Conservation (phyloP, 805 yeast genomes). For the Suhomyces emberorum region DNA sequence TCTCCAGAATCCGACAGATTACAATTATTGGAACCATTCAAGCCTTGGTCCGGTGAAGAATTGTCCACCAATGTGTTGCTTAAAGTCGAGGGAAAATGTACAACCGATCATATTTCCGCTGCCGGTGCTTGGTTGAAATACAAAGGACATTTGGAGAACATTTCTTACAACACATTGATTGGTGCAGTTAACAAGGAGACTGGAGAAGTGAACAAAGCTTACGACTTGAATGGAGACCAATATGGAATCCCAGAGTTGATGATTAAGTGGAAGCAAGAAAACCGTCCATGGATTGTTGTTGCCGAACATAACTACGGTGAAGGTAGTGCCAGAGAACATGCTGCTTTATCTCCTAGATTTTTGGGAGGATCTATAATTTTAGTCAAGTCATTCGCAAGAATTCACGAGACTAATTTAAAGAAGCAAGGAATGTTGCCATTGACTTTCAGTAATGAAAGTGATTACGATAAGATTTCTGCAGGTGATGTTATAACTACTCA, state of each 20-base stretch:
- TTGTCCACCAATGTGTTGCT: conserved; percentile 69
- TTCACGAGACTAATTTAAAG: conserved; percentile 96
- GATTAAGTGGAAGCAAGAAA: conserved; percentile 89
- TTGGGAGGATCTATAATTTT: conserved; percentile 86
- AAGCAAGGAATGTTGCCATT: conserved; percentile 97
- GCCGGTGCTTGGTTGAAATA: conserved; percentile 99
- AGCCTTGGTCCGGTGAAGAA: conserved; percentile 84
- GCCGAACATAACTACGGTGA: conserved; percentile 99
- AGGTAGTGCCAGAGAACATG: conserved; percentile 99
- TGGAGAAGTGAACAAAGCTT: conserved; percentile 89
- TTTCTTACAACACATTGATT: conserved; percentile 89
- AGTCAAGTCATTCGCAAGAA: conserved; percentile 95
- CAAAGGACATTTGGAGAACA: conserved; percentile 96
- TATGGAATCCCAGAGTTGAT: conserved; percentile 91
- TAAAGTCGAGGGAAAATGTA: conserved; percentile 97
- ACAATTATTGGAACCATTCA: conserved; percentile 85
- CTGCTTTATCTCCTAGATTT: conserved; percentile 93
- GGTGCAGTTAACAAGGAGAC: conserved; percentile 98
- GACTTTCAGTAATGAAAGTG: conserved; percentile 85
- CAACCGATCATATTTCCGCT: conserved; percentile 97
- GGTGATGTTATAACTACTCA: conserved; percentile 79
- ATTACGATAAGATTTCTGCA: conserved; percentile 75
- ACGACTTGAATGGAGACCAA: conserved; percentile 76
- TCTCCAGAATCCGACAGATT: conserved; percentile 88
- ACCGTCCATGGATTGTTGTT: conserved; percentile 87